Percentiles rank a stretch among this genome's conserved stretches.
phyloP scores from a whole-genome alignment of 768 basidiomycete genomes.

The Hericium rajendrae region DNA sequence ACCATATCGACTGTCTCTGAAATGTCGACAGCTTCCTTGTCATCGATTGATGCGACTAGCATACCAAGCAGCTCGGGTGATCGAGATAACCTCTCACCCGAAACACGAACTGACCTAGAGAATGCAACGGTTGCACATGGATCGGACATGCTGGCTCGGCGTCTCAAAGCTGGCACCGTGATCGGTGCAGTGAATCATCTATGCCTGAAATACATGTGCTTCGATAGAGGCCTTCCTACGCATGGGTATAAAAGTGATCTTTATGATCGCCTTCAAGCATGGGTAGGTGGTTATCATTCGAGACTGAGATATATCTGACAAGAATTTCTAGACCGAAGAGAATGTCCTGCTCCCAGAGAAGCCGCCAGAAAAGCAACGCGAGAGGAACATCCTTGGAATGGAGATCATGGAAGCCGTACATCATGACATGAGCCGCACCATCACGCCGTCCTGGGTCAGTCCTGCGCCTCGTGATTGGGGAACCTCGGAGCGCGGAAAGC shows the following conservation, averaged over 20 bases:
- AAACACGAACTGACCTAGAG: not conserved
- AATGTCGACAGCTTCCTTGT: too few relatives aligned
- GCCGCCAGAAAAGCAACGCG: too few relatives aligned
- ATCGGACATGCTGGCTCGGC: not conserved
- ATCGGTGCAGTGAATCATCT: not conserved
- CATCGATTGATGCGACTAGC: too few relatives aligned
- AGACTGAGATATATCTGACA: too few relatives aligned
- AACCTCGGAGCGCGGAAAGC: constrained; percentile 20
- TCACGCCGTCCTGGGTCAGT: constrained; percentile 24
- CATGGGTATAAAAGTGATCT: not conserved
- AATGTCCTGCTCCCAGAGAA: too few relatives aligned
- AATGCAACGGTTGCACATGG: not conserved
- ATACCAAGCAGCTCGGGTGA: too few relatives aligned
- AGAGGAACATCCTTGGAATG: too few relatives aligned
- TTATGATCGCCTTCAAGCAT: not conserved
- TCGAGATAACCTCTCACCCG: too few relatives aligned
- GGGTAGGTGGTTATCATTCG: not conserved
- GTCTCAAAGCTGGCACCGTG: too few relatives aligned
- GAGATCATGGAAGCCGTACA: constrained; percentile 21
- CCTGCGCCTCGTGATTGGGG: constrained; percentile 25
- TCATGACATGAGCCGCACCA: constrained; percentile 21
- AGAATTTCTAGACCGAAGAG: not conserved
- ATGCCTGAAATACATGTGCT: not conserved
- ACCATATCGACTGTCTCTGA: too few relatives aligned
- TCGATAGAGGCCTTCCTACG: not conserved